Percentiles rank a stretch among this genome's conserved stretches.
phyloP scores from a whole-genome alignment of 371 early-diverging fungal genomes.

The Syncephalastrum racemosum region DNA sequence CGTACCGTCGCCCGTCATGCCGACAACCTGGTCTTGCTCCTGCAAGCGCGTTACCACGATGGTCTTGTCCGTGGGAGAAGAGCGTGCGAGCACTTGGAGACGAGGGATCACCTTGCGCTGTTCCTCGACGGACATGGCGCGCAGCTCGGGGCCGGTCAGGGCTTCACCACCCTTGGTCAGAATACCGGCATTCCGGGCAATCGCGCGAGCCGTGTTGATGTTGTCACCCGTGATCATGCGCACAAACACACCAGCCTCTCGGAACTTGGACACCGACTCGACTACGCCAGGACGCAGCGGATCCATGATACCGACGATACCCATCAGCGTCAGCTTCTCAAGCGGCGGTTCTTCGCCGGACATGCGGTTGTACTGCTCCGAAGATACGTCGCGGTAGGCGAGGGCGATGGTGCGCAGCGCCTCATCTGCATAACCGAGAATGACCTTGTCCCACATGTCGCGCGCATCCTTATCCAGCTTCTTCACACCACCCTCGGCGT shows the following conservation, averaged over 20 bases:
- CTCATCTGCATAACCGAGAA: slow-evolving; percentile 75
- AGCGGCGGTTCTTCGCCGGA: slow-evolving; percentile 55
- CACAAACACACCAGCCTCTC: slow-evolving; percentile 90
- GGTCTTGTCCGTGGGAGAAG: slow-evolving; percentile 93
- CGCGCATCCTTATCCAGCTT: slow-evolving; percentile 51
- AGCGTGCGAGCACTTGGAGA: slow-evolving; percentile 91
- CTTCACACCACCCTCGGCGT: slow-evolving; percentile 51
- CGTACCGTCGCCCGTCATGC: slow-evolving; percentile 97
- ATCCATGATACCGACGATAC: slow-evolving; percentile 91
- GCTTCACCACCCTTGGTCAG: slow-evolving; percentile 80
- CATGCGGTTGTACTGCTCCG: slow-evolving; percentile 24
- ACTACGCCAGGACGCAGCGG: slow-evolving; percentile 89
- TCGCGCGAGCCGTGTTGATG: slow-evolving; percentile 83
- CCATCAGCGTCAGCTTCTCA: slow-evolving; percentile 68
- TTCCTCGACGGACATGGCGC: slow-evolving; percentile 73
- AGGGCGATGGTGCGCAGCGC: slow-evolving; percentile 90
- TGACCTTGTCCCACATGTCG: slow-evolving; percentile 53
- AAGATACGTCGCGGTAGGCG: slow-evolving; percentile 70
- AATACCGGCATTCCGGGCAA: slow-evolving; percentile 89
- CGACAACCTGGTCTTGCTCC: slow-evolving; percentile 89
- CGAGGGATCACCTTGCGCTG: slow-evolving; percentile 80
- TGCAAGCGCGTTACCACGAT: slow-evolving; percentile 85
- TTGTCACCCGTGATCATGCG: slow-evolving; percentile 98
- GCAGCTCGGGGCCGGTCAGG: slow-evolving; percentile 89
- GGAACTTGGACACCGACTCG: slow-evolving; percentile 78